Conservation (phyloP, 2,329 filamentous ascomycete species). For the Fusarium haematococcum region DNA sequence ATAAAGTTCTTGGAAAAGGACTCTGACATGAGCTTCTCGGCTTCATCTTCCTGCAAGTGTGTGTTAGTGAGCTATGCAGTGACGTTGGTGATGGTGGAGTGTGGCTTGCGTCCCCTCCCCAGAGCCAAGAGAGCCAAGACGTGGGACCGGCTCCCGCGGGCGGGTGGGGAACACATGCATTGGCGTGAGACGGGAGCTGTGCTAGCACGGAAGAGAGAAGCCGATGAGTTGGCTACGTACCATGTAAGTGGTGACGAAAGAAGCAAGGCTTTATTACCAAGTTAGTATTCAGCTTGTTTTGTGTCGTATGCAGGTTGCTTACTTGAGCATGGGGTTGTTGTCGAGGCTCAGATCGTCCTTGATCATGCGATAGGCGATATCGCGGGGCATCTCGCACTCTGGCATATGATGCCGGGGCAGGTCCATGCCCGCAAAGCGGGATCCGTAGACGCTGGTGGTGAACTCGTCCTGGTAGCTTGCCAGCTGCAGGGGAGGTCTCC, state of each 20-base stretch:
- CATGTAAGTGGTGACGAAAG: constrained; percentile 98
- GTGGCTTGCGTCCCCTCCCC: constrained; percentile 8
- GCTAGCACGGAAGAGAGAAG: background rate
- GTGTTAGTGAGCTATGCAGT: constrained; percentile 34
- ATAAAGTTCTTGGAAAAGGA: constrained; percentile 96
- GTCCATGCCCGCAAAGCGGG: constrained; percentile 82
- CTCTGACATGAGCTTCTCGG: constrained; percentile 94
- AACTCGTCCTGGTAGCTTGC: constrained; percentile 67
- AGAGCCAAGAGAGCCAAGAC: constrained; percentile 32
- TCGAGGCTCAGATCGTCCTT: constrained; percentile 94
- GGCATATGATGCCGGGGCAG: constrained; percentile 89
- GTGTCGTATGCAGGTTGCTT: constrained; percentile 41
- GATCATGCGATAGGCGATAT: constrained; percentile 97
- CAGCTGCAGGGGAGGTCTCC: constrained; percentile 57
- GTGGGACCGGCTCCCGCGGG: constrained; percentile 13
- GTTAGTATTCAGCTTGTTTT: constrained; percentile 5
- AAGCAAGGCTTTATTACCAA: constrained; percentile 73
- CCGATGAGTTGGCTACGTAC: constrained; percentile 56
- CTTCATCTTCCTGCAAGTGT: constrained; percentile 82
- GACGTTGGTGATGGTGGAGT: constrained; percentile 4
- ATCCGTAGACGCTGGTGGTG: constrained; percentile 88
- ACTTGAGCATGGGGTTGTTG: constrained; percentile 90
- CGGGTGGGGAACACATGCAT: constrained; percentile 11
- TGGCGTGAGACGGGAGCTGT: constrained; percentile 12
- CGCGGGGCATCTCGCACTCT: constrained; percentile 87